A percentile compares a stretch with the other conserved stretches of the same genome.
Conservation (phyloP, 192 early-diverging fungal genomes). For the Coemansia sp. region DNA sequence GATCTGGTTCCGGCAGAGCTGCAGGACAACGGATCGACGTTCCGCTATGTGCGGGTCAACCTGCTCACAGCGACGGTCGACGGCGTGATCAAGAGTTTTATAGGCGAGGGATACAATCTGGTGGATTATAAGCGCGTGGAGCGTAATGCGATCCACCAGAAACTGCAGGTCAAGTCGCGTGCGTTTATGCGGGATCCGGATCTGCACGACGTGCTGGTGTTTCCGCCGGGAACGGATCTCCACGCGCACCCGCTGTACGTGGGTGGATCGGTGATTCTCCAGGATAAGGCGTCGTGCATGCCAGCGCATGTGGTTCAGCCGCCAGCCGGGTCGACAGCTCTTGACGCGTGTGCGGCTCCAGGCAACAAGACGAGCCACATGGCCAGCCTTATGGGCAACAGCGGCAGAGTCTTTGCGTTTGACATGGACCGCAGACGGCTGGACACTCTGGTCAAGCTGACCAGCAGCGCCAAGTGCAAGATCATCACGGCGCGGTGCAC, state of each 20-base stretch:
- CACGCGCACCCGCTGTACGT: constrained; percentile 77
- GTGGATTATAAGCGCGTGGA: constrained; percentile 19
- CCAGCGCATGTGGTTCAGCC: constrained; percentile 83
- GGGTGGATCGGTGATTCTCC: constrained; percentile 81
- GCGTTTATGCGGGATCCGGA: constrained; percentile 65
- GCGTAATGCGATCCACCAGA: constrained; percentile 1
- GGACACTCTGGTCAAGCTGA: constrained; percentile 70
- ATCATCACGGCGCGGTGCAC: constrained; percentile 53
- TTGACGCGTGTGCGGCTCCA: constrained; percentile 96
- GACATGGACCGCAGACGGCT: constrained; percentile 80
- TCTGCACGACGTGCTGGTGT: constrained; percentile 77
- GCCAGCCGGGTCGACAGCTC: constrained; percentile 56
- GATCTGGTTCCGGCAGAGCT: constrained; percentile 68
- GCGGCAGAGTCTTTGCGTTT: constrained; percentile 87
- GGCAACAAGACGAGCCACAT: constrained; percentile 98
- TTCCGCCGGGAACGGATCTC: constrained; percentile 85
- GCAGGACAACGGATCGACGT: constrained; percentile 58
- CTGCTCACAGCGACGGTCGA: constrained; percentile 70
- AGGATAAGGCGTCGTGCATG: constrained; percentile 96
- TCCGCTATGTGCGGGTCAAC: constrained; percentile 90
- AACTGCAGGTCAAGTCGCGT: constrained; percentile 19
- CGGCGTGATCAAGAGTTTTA: constrained; percentile 63
- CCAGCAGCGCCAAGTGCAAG: constrained; percentile 75
- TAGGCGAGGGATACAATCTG: constrained; percentile 59
- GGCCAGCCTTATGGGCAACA: constrained; percentile 82